Evolutionary conservation across 163 green algal species (phyloP).

Genomic region (Scenedesmus sp.): DNA sequence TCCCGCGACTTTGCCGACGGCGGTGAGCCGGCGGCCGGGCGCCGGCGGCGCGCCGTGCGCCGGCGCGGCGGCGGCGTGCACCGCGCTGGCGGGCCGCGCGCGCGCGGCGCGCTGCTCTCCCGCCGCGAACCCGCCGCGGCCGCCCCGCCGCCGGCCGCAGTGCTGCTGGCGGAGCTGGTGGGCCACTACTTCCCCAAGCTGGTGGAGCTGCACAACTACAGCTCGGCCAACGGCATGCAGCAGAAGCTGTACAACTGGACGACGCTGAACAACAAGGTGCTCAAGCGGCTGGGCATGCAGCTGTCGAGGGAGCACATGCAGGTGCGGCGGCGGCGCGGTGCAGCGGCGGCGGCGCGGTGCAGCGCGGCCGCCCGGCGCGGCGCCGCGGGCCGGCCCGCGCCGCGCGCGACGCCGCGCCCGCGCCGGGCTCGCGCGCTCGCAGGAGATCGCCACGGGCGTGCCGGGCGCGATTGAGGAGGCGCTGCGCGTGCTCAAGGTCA

Average conservation of each 20-base stretch:
- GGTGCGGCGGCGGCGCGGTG: too few relatives aligned
- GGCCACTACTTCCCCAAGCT: constrained; percentile 88
- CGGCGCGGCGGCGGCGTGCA: not conserved
- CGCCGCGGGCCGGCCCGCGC: too few relatives aligned
- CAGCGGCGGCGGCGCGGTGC: not conserved
- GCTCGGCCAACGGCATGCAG: constrained; percentile 75
- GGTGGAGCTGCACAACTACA: constrained; percentile 98
- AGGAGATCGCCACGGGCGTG: constrained; percentile 11
- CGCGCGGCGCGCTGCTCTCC: not conserved
- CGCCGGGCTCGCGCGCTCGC: too few relatives aligned
- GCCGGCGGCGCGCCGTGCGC: not conserved
- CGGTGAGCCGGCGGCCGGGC: constrained; percentile 74
- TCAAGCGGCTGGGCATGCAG: constrained; percentile 84
- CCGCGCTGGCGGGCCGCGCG: not conserved
- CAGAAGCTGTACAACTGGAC: constrained; percentile 98
- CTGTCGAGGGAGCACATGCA: constrained; percentile 58
- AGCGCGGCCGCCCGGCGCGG: too few relatives aligned
- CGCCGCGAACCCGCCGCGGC: not conserved
- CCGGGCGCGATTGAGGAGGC: constrained; percentile 82
- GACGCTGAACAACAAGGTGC: constrained; percentile 93
- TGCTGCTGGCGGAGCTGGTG: constrained; percentile 92
- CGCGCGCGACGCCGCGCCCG: too few relatives aligned
- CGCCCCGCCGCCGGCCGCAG: constrained; percentile 55
- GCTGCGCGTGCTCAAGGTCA: constrained; percentile 80
- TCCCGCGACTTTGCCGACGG: constrained; percentile 94